These are phyloP conservation scores for Metarhizium rileyi DNA, from an alignment of 2,329 filamentous ascomycete species.

Conservation along the genomic window DNA sequence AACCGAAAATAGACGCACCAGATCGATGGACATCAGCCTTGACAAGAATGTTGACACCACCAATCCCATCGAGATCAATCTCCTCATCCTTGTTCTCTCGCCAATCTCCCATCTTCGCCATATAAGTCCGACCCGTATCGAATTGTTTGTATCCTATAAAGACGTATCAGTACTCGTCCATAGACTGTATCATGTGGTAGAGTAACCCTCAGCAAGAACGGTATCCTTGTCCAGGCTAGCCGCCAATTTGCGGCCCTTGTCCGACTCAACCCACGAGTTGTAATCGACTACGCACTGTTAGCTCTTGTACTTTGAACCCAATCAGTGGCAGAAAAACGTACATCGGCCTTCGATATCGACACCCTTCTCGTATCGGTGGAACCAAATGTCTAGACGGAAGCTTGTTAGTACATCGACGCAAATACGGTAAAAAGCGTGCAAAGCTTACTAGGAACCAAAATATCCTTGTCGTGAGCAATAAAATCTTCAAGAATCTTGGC, in stretches of 20 bases:
- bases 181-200: neutral
- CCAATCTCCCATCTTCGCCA: slow-evolving; percentile 89
- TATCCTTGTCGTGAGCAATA: slow-evolving; percentile 83
- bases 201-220: slow-evolving; percentile 77
- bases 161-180: slow-evolving; percentile 11
- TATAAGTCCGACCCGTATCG: slow-evolving; percentile 79
- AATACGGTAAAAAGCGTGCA: neutral
- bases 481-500: slow-evolving; percentile 87
- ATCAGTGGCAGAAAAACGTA: slow-evolving; percentile 36
- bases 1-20: slow-evolving; percentile 41
- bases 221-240: slow-evolving; percentile 65
- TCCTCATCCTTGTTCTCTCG: slow-evolving; percentile 85
- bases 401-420: slow-evolving; percentile 14
- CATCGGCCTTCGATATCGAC: slow-evolving; percentile 90
- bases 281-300: slow-evolving; percentile 64
- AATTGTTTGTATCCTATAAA: slow-evolving; percentile 78
- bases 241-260: slow-evolving; percentile 69
- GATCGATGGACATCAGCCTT: slow-evolving; percentile 97
- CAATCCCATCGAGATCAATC: slow-evolving; percentile 87
- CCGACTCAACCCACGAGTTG: slow-evolving; percentile 96
- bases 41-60: slow-evolving; percentile 93
- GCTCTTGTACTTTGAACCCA: neutral
- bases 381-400: slow-evolving; percentile 74
- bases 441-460: slow-evolving; percentile 85
- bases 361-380: slow-evolving; percentile 75